Base-by-base conservation (phyloP, 2,329 filamentous ascomycete species). In the Alternaria solani region DNA sequence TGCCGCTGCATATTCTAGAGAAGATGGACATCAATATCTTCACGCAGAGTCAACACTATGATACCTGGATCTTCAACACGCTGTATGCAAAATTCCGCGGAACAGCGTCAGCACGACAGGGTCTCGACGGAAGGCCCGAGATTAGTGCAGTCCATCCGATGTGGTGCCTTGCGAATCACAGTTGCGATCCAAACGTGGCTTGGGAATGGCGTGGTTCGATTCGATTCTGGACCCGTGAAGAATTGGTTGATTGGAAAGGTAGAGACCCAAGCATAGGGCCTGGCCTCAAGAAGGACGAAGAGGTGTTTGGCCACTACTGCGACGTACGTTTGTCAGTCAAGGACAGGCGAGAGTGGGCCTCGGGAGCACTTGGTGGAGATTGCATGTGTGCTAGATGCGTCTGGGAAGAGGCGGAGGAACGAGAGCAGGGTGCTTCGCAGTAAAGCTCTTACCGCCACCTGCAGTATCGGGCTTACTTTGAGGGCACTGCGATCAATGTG, bases 161-260 rank as follows among this genome's bases (percentile, higher is more conserved):
- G 69, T 99, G 95, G 93, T 98, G 94, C 79, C 84, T 98, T 30
- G 94, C 94, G 28, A 99, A 99, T 73, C 95, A 99, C 77, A 93
- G 93, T 76, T 99, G 95, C 79, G 89, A 97, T 75, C 95, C 95
- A 8, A 97, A 97, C 77, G 93, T 98, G 39, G 87, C 87, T 4
- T 99, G 95, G 95, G 92, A 96, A 72, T 97, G 94, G 92, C 89
- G 90, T 28, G 91, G 91, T 1, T 86, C 85, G 53, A 94, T 95
- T 85, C 86, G 87, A 36, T 87, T 95, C 61, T 87, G 83, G 82
- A 87, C 87, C 2, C 82, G 88, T 7, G 82, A 88, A 63, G 80
- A 84, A 64, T 81, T 87, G 38, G 82, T 90, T 5, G 79, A 85
- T 6, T 85, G 85, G 74, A 68, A 75, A 36, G 78, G 75, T 8